A percentile compares a stretch with the other conserved stretches of the same genome.
phyloP scores from a whole-genome alignment of 345 rosid species.

The Melaleuca alternifolia region DNA sequence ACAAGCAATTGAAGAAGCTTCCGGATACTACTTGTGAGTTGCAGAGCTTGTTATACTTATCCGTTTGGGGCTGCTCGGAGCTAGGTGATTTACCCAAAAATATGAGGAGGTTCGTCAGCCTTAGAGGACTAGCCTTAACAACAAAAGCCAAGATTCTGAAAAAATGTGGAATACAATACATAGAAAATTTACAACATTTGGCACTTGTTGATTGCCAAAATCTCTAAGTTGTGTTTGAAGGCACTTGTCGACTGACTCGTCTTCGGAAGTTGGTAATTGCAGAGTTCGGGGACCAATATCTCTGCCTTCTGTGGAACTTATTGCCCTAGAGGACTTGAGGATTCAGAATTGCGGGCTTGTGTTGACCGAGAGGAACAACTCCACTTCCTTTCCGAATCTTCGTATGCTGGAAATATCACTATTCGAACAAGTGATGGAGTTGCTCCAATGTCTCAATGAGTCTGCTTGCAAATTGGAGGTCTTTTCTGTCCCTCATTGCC shows the following conservation, averaged over 20 bases:
- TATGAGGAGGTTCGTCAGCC: not conserved
- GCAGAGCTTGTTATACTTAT: not conserved
- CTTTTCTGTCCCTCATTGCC: too few relatives aligned
- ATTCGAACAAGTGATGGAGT: too few relatives aligned
- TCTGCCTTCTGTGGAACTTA: not conserved
- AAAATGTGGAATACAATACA: not conserved
- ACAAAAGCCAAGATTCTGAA: not conserved
- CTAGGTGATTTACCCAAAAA: not conserved
- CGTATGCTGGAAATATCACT: not conserved
- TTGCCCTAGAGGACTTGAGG: fast-evolving
- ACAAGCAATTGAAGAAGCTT: not conserved
- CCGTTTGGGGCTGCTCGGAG: fast-evolving
- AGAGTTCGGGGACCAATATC: too few relatives aligned
- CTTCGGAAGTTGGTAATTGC: too few relatives aligned
- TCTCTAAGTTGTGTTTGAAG: too few relatives aligned
- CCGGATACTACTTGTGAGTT: not conserved
- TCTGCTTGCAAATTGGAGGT: too few relatives aligned
- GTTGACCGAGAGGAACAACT: not conserved
- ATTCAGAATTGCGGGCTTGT: fast-evolving
- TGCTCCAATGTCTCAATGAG: too few relatives aligned
- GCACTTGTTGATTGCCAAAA: fast-evolving
- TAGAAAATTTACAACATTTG: not conserved
- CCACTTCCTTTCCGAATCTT: not conserved
- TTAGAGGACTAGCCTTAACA: fast-evolving
- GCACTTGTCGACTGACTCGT: too few relatives aligned